A percentile compares a stretch with the other conserved stretches of the same genome.
These are phyloP conservation scores for Periconia sp. DNA, from an alignment of 2,329 filamentous ascomycete genomes.

Conservation along the genomic window DNA sequence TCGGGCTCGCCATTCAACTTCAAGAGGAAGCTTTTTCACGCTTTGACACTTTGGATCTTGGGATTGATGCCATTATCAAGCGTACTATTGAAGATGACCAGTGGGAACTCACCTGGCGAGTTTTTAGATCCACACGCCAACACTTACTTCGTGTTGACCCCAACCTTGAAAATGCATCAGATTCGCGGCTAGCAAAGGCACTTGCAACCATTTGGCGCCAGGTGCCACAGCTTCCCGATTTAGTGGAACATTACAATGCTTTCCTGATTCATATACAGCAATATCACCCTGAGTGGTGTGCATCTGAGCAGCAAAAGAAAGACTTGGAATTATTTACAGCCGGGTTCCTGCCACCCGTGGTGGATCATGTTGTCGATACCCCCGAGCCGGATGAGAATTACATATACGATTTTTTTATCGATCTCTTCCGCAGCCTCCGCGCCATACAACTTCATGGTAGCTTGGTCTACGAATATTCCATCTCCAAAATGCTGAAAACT, in stretches of 20 bases:
- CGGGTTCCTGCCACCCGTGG: conserved; percentile 31
- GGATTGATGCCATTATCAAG: conserved; percentile 32
- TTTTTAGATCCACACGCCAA: conserved; percentile 24
- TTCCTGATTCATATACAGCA: conserved; percentile 29
- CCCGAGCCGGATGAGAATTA: conserved; percentile 23
- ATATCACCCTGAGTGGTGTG: conserved; percentile 23
- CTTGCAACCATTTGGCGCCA: conserved; percentile 26
- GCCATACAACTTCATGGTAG: conserved; percentile 13
- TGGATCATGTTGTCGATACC: conserved; percentile 23
- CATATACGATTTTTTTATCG: conserved; percentile 27
- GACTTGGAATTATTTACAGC: conserved; percentile 23
- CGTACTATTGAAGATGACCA: conserved; percentile 33
- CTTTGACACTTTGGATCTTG: conserved; percentile 16
- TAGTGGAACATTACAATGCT: conserved; percentile 26
- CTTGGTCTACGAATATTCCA: conserved; percentile 30
- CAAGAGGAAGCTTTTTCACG: conserved; percentile 42
- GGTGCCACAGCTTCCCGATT: conserved; percentile 23
- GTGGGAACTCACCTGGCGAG: conserved; percentile 38
- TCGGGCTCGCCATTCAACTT: conserved; percentile 42
- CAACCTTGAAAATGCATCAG: conserved; percentile 3
- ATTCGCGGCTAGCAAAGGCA: conserved; percentile 2
- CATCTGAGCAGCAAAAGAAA: conserved; percentile 14
- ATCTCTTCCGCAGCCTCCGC: conserved; percentile 27
- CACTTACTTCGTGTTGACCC: conserved; percentile 3
- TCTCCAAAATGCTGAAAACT: conserved; percentile 25